Evolutionary conservation across 2,329 filamentous ascomycete species (phyloP).

Genomic region (Cytospora piceicola): DNA sequence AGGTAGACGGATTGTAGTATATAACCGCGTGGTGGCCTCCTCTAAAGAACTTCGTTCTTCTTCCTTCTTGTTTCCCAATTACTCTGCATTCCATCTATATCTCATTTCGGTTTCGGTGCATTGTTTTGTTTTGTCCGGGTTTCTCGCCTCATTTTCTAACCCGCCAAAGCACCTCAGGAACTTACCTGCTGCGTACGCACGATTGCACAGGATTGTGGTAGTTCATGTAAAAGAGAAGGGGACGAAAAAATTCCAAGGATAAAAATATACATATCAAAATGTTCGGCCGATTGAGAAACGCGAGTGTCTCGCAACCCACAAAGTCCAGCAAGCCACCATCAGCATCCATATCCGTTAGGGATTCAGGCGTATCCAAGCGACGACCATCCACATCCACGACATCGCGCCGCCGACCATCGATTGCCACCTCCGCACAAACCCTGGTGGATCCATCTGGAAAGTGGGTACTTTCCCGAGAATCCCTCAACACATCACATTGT

Average conservation of each 20-base stretch:
- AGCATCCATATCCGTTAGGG: constrained; percentile 55
- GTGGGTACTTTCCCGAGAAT: constrained; percentile 43
- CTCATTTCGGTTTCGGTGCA: constrained; percentile 18
- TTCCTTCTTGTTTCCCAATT: constrained; percentile 11
- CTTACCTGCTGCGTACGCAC: neutral
- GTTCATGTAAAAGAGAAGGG: neutral
- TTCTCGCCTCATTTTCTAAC: constrained; percentile 27
- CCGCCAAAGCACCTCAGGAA: neutral
- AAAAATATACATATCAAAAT: constrained; percentile 18
- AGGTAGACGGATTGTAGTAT: constrained; percentile 10
- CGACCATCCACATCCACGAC: constrained; percentile 53
- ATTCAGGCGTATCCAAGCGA: constrained; percentile 58
- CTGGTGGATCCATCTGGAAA: constrained; percentile 41
- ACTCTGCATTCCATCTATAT: constrained; percentile 6
- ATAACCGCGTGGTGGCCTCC: constrained; percentile 15
- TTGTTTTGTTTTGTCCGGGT: constrained; percentile 25
- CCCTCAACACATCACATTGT: constrained; percentile 44
- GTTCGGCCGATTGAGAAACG: constrained; percentile 31
- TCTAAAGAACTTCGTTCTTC: constrained; percentile 8
- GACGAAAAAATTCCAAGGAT: constrained; percentile 1
- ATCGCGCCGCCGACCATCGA: constrained; percentile 51
- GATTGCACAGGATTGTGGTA: neutral
- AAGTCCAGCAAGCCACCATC: constrained; percentile 55
- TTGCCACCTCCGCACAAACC: constrained; percentile 47
- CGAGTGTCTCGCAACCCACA: constrained; percentile 35